Evolutionary conservation across 1,284 basidiomycete species (phyloP), one percentile per base, ranked within the genome.

Genomic region (Puccinia hordei): DNA sequence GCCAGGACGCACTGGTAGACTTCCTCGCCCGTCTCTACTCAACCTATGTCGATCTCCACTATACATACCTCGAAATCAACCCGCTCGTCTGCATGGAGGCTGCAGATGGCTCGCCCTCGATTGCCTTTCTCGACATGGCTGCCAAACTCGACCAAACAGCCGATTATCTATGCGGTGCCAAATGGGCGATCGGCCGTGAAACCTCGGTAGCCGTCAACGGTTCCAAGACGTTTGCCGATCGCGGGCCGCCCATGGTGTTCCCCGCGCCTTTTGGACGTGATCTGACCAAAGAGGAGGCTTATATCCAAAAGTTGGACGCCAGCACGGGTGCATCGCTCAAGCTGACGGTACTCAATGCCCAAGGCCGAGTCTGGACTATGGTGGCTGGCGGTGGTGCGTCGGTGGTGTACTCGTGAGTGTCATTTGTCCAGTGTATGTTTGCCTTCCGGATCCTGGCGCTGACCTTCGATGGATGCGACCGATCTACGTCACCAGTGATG

Each of bases 11-110:
- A 63, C 91, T 97, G 81, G 89, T 92, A 84, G 94, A 99, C 88
- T 99, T 98, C 88, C 89, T 99, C 85, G 90, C 93, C 86, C 91
- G 96, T 82, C 91, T 99, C 66, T 99, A 98, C 90, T 92, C 91
- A 83, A 94, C 98, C 85, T 98, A 98, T 87, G 95, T 96, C 84
- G 94, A 98, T 86, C 91, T 96, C 81, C 94, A 96, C 88, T 96
- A 98, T 86, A 94, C 96, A 59, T 99, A 99, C 89, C 93, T 99
- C 85, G 96, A 99, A 88, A 99, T 99, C 88, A 99, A 99, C 90
- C 97, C 97, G 65, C 91, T 99, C 81, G 92, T 99, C 85, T 93
- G 93, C 85, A 91, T 98, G 84, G 95, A 97, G 86, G 91, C 89
- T 82, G 91, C 90, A 82, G 88, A 90, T 84, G 89, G 89, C 83